A percentile compares a stretch with the other conserved stretches of the same genome.
Evolutionary conservation across 73 alveolate genomes (phyloP).

Genomic region (Strombidium stylifer): DNA sequence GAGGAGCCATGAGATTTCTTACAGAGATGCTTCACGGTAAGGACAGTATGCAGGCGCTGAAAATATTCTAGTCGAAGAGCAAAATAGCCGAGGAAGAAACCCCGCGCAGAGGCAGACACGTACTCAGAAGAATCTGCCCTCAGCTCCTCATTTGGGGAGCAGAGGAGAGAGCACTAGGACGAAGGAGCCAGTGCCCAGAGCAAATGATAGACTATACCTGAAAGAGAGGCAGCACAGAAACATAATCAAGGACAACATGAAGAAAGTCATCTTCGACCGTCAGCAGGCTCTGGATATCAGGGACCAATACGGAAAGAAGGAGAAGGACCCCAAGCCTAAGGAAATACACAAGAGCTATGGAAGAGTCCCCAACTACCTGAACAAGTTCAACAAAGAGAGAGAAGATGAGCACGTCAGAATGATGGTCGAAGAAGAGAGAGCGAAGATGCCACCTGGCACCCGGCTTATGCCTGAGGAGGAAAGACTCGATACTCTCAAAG

Average conservation of each 20-base stretch:
- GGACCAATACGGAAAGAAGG: neutral
- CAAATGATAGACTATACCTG: neutral
- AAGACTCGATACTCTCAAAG: slow-evolving; percentile 72
- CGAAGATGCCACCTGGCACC: slow-evolving; percentile 84
- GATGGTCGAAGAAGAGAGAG: slow-evolving; percentile 55
- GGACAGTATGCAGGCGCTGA: too few relatives aligned
- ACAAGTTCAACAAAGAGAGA: slow-evolving; percentile 63
- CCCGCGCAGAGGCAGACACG: neutral
- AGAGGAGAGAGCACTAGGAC: neutral
- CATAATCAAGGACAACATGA: slow-evolving; percentile 24
- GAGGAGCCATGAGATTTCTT: too few relatives aligned
- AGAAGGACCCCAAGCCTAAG: slow-evolving; percentile 1
- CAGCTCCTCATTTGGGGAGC: neutral
- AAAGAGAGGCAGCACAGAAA: slow-evolving; percentile 1
- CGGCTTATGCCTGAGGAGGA: slow-evolving; percentile 86
- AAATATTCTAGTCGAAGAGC: too few relatives aligned
- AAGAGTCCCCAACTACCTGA: slow-evolving; percentile 74
- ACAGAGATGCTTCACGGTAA: too few relatives aligned
- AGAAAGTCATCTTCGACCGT: slow-evolving; percentile 14
- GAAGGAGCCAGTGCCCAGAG: slow-evolving; percentile 1
- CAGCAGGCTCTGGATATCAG: neutral
- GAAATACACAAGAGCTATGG: slow-evolving; percentile 59
- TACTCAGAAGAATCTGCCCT: neutral
- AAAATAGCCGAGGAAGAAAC: neutral
- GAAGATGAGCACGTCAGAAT: slow-evolving; percentile 61